These are phyloP conservation scores for Wickerhamomyces chaumierensis DNA, from an alignment of 805 yeast species.

Conservation along the genomic window DNA sequence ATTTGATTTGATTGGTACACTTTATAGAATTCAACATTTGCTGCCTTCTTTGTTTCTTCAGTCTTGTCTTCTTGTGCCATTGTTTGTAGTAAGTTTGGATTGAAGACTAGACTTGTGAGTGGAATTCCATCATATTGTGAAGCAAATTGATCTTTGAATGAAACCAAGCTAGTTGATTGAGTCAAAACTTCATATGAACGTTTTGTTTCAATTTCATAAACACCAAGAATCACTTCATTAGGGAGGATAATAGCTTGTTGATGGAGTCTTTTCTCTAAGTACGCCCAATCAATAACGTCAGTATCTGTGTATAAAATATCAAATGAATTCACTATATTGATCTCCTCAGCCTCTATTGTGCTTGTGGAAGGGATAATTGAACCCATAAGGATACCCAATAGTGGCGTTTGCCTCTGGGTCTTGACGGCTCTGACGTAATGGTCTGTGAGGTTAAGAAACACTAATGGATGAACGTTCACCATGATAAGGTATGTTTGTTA, in stretches of 20 bases:
- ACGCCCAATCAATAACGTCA: background rate
- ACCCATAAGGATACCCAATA: conserved; percentile 1
- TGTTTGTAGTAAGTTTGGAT: background rate
- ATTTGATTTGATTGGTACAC: no score
- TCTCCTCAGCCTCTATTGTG: background rate
- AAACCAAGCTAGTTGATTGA: background rate
- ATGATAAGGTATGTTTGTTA: background rate
- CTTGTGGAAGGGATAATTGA: background rate
- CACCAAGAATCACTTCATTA: conserved; percentile 2
- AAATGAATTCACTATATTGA: background rate
- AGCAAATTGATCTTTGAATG: background rate
- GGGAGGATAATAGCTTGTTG: conserved; percentile 1
- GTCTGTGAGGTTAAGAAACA: conserved; percentile 2
- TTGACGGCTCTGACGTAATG: background rate
- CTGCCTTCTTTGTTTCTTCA: background rate
- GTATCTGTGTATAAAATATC: background rate
- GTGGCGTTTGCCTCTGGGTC: background rate
- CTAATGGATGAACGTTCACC: conserved; percentile 1
- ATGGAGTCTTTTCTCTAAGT: conserved; percentile 1
- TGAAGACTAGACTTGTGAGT: background rate
- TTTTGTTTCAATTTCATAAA: background rate
- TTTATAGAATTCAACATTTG: background rate
- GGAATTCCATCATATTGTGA: no score
- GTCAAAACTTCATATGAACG: background rate
- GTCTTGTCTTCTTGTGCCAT: no score